Base-by-base conservation (phyloP, 495 filamentous ascomycete genomes). In the Hyaloscypha bicolor region DNA sequence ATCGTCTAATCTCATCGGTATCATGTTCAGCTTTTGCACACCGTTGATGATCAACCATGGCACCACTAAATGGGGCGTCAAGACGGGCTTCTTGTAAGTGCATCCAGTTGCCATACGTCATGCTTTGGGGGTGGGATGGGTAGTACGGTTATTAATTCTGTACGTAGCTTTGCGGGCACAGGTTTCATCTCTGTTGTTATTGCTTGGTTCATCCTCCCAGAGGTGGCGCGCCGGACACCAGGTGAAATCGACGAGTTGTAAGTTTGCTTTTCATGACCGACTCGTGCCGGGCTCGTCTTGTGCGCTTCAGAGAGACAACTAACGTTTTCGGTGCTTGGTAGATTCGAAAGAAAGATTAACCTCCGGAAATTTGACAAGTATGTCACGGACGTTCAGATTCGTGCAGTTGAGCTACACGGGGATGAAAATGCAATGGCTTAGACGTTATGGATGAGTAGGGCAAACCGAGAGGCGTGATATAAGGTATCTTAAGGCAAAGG, bases 21-120 rank as follows among this genome's bases (percentile, higher is more conserved):
- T 76, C 56, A 79, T 81, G 78, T 79, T 81, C 61, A 79, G 76
- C 51, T 81, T 81, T 68, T 79, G 77, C 60, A 81, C 79, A 12
- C 79, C 79, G 11, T 32, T 76, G 22, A 81, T 81, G 78, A 79
- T 81, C 51, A 79, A 48, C 42, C 42, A 14, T 4, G 73, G 66
- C 3, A 31, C 67, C 1, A 35, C 64, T n/a, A 71, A 73, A 12
- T 81, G 79, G 79, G 79, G 78, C 12, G 78, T 79, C 4, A 79
- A 79, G 57, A 81, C 79, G 0, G 79, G 78, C 0, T 79, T 81
- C 39, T 81, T 79, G 79, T 80, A 61, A 60, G 64, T 64, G 32
- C 16, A 48, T 8, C 25, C 55, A 19, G 31, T 53, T 37, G 2
- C 25, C 25, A 25, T 51, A 3, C 14, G 32, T 37, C 19, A 25